Percentiles rank a stretch among this genome's conserved stretches.
Conservation (phyloP, 768 basidiomycete genomes). For the Lactarius deliciosus region DNA sequence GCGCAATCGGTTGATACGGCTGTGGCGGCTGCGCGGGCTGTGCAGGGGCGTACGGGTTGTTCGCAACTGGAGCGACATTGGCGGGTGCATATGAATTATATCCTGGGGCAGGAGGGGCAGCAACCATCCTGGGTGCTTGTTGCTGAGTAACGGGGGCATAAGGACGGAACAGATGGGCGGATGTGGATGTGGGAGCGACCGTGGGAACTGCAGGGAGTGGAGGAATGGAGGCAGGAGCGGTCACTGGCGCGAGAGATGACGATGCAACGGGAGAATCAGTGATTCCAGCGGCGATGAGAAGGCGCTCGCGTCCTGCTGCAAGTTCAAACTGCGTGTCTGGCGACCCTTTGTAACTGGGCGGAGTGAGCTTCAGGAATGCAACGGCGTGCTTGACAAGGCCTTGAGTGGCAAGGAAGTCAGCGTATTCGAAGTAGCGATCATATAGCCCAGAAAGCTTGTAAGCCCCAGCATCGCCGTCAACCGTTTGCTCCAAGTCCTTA, state of each 20-base stretch:
- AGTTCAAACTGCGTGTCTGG: slow-evolving; percentile 43
- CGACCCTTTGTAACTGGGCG: slow-evolving; percentile 70
- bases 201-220: slow-evolving; percentile 30
- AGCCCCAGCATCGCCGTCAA: slow-evolving; percentile 47
- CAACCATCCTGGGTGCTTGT: slow-evolving; percentile 28
- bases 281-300: slow-evolving; percentile 43
- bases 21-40: slow-evolving; percentile 21
- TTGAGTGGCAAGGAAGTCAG: slow-evolving; percentile 86
- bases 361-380: slow-evolving; percentile 75
- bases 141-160: slow-evolving; percentile 31
- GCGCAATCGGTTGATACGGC: slow-evolving; percentile 16
- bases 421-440: slow-evolving; percentile 94
- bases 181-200: slow-evolving; percentile 24
- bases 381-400: slow-evolving; percentile 85
- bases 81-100: slow-evolving; percentile 31
- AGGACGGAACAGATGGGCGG: slow-evolving; percentile 19
- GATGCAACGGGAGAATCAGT: slow-evolving; percentile 32
- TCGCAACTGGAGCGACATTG: slow-evolving; percentile 21
- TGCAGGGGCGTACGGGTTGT: slow-evolving; percentile 31
- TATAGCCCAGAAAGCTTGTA: slow-evolving; percentile 88
- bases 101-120: slow-evolving; percentile 26
- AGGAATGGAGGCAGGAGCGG: slow-evolving; percentile 28
- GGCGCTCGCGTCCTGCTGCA: slow-evolving; percentile 46
- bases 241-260: slow-evolving; percentile 29
- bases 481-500: slow-evolving; percentile 52